phyloP scores from a whole-genome alignment of 2,329 filamentous ascomycete genomes.

The Fusarium annulatum region DNA sequence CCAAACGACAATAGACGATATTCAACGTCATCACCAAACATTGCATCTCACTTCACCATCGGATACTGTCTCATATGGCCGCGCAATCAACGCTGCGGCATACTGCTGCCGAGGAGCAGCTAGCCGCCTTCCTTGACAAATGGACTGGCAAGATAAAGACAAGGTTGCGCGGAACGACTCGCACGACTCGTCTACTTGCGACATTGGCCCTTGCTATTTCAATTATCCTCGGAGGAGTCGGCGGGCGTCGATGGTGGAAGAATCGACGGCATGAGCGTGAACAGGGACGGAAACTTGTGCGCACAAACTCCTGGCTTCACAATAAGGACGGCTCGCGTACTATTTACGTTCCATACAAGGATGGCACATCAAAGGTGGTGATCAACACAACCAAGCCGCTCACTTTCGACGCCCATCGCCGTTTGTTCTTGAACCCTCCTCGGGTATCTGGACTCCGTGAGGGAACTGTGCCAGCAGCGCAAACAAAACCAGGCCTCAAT shows the following conservation, averaged over 20 bases:
- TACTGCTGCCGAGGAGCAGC: slow-evolving; percentile 72
- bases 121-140: slow-evolving; percentile 71
- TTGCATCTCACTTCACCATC: not conserved
- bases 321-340: slow-evolving; percentile 95
- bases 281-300: slow-evolving; percentile 82
- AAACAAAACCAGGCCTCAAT: slow-evolving; percentile 94
- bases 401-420: slow-evolving; percentile 95
- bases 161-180: slow-evolving; percentile 72
- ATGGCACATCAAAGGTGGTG: slow-evolving; percentile 87
- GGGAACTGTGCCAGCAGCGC: slow-evolving; percentile 81
- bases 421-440: slow-evolving; percentile 92
- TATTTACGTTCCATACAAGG: slow-evolving; percentile 93
- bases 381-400: slow-evolving; percentile 91
- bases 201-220: slow-evolving; percentile 80
- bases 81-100: slow-evolving; percentile 85
- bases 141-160: slow-evolving; percentile 65
- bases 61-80: slow-evolving; percentile 70
- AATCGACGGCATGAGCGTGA: slow-evolving; percentile 80
- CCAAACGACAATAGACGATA: slow-evolving; percentile 6
- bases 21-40: slow-evolving; percentile 28
- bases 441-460: slow-evolving; percentile 81
- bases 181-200: slow-evolving; percentile 77
- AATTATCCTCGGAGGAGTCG: slow-evolving; percentile 83
- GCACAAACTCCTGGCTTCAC: slow-evolving; percentile 91
- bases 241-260: slow-evolving; percentile 81